These are phyloP conservation scores for Camelina hispida DNA, from an alignment of 345 rosid species.

Conservation along the genomic window DNA sequence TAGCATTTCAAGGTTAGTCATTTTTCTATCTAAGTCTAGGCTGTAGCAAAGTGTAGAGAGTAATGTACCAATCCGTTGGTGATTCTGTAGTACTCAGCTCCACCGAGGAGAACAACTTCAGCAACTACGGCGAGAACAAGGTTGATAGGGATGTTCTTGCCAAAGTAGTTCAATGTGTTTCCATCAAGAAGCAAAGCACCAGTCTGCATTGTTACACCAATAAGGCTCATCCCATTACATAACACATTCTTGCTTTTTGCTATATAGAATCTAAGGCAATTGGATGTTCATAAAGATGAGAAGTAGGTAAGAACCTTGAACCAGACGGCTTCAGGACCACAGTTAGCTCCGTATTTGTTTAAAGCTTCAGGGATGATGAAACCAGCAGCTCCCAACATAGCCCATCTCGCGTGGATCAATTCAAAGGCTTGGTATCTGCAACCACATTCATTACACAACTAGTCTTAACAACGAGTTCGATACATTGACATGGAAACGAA, in stretches of 20 bases:
- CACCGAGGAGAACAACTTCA: constrained; percentile 87
- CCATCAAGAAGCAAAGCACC: constrained; percentile 99
- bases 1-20: background rate
- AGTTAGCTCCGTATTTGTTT: constrained; percentile 96
- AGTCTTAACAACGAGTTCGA: background rate
- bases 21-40: background rate
- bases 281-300: background rate
- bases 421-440: constrained; percentile 88
- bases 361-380: constrained; percentile 93
- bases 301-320: constrained; percentile 62
- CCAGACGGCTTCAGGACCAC: constrained; percentile 99
- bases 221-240: constrained; percentile 6
- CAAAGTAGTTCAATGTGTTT: constrained; percentile 93
- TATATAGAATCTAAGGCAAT: background rate
- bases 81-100: constrained; percentile 98
- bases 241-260: constrained; percentile 8
- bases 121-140: constrained; percentile 78
- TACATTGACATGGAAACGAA: background rate
- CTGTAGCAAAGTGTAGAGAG: background rate
- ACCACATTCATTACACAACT: constrained; percentile 23
- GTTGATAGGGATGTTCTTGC: constrained; percentile 88
- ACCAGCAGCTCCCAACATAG: constrained; percentile 99
- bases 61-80: constrained; percentile 78
- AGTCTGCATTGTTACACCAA: constrained; percentile 55
- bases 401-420: constrained; percentile 95